Evolutionary conservation across 768 basidiomycete species (phyloP).

Genomic region (Terana coerulea): DNA sequence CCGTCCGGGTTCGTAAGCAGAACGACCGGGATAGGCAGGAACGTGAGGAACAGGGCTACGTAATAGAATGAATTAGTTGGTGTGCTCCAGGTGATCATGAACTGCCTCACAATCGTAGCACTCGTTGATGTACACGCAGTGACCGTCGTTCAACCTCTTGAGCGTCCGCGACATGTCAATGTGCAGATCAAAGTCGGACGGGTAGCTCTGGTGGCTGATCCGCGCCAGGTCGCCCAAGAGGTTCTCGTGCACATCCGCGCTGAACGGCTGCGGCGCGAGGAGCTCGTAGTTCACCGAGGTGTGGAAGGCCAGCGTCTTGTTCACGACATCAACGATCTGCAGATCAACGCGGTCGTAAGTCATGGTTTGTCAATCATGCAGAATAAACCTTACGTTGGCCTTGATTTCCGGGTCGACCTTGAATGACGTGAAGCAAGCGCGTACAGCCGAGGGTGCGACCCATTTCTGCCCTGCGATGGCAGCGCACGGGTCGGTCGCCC

Average conservation of each 20-base stretch:
- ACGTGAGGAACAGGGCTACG: constrained; percentile 30
- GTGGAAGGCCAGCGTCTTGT: constrained; percentile 56
- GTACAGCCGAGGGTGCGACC: constrained; percentile 47
- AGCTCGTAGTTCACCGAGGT: constrained; percentile 60
- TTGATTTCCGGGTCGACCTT: constrained; percentile 44
- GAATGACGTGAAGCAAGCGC: constrained; percentile 49
- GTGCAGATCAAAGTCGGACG: constrained; percentile 53
- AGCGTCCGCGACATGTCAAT: constrained; percentile 50
- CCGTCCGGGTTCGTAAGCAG: constrained; percentile 43
- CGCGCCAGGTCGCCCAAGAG: constrained; percentile 45
- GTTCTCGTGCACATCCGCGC: constrained; percentile 54
- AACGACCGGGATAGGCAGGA: constrained; percentile 46
- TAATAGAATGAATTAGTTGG: not conserved
- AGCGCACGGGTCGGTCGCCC: constrained; percentile 45
- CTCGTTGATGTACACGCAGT: constrained; percentile 50
- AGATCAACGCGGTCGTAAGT: not conserved
- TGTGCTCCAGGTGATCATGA: not conserved
- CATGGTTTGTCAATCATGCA: not conserved
- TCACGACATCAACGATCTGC: constrained; percentile 55
- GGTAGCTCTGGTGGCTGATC: constrained; percentile 40
- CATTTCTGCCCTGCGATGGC: constrained; percentile 51
- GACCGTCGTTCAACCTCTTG: constrained; percentile 55
- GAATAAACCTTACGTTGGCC: constrained; percentile 41
- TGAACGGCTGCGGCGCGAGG: constrained; percentile 49
- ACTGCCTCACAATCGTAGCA: constrained; percentile 48